Evolutionary conservation across 177 flowering plant genomes (phyloP), one percentile per base, ranked within the genome.

Genomic region (Vitis hybrid): DNA sequence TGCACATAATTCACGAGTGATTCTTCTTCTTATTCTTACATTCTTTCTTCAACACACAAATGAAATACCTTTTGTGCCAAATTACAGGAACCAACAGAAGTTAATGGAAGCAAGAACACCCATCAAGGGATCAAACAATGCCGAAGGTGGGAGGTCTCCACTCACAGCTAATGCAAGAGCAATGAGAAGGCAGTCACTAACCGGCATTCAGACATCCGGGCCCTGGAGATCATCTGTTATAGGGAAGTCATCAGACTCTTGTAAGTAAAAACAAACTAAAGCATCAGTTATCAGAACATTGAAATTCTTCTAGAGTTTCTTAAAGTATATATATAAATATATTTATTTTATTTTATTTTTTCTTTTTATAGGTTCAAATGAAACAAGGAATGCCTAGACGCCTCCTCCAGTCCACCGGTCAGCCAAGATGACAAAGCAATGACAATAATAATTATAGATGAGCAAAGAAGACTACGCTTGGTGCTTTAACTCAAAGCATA

Each of bases 131-230:
- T 65, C 65, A 65, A 62, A n/a, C 52, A 72, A 60, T 30, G 54
- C 21, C 11, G 70, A 63, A 65, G 81, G 71, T 15, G 67, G 14
- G 48, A 86, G 72, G 65, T 83, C 91, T 32, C 86, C 93, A 40
- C 4, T 60, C 6, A 70, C 83, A 70, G 73, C 80, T 32, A 83
- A 77, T 72, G 73, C 83, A 35, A 80, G 83, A 72, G 61, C 81
- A 30, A 14, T 49, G 15, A 82, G 97, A 74, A 83, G 97, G 76
- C 95, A 87, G 72, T 94, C 98, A 15, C 82, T 94, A 17, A 92
- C 90, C 14, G 89, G 97, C 40, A 68, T 74, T 58, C 91, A 74
- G 70, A 56, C 80, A 59, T 67, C 77, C 49, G 84, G 77, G 32
- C 19, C 81, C 5, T 32, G 40, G 40, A 81, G 97, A 83, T 84